Evolutionary conservation across 2,329 filamentous ascomycete species (phyloP).

Genomic region (Tolypocladium sp.): DNA sequence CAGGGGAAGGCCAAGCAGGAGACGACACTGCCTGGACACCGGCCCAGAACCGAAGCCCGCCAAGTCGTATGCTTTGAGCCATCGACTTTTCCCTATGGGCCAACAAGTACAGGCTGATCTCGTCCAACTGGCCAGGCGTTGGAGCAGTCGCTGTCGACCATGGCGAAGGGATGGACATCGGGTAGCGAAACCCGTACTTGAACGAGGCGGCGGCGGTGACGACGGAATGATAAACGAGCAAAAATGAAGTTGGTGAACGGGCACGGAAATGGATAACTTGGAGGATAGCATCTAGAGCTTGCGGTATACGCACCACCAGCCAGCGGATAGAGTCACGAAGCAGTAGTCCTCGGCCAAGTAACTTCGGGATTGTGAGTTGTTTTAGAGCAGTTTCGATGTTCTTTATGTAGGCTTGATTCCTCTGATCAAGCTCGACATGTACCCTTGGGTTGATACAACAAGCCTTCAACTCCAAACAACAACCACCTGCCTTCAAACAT

Average conservation of each 20-base stretch:
- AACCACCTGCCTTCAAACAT: constrained; percentile 8
- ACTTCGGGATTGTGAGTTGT: background rate
- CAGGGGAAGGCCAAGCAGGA: too few relatives aligned
- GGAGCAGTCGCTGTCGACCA: background rate
- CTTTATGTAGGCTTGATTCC: background rate
- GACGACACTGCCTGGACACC: too few relatives aligned
- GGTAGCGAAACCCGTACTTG: background rate
- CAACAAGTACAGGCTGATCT: background rate
- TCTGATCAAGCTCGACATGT: background rate
- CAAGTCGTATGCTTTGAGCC: too few relatives aligned
- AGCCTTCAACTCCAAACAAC: too few relatives aligned
- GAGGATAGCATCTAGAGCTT: too few relatives aligned
- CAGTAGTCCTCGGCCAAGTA: background rate
- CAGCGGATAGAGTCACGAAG: background rate
- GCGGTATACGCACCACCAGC: background rate
- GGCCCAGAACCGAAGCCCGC: too few relatives aligned
- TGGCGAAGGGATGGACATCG: background rate
- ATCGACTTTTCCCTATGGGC: too few relatives aligned
- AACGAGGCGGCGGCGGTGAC: background rate
- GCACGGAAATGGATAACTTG: too few relatives aligned
- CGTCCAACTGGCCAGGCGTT: background rate
- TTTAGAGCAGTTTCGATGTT: too few relatives aligned
- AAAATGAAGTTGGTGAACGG: background rate
- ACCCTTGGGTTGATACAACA: background rate
- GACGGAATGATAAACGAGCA: background rate